phyloP scores from a whole-genome alignment of 2,329 filamentous ascomycete species.

The Diplocarpon mali region DNA sequence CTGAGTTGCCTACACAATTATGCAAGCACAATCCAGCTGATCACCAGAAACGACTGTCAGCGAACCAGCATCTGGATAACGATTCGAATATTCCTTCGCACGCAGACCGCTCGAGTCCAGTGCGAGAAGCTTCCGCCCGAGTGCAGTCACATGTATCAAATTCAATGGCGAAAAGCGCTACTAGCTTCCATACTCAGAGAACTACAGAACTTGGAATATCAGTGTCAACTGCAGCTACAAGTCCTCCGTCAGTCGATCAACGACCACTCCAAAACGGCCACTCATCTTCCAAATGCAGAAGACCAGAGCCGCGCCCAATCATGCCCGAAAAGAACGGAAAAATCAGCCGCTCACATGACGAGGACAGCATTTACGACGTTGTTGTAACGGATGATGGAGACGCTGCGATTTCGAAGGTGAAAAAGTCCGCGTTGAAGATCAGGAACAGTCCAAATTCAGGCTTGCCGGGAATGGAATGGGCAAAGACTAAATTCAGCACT shows the following conservation, averaged over 20 bases:
- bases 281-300: slow-evolving; percentile 2
- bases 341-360: slow-evolving; percentile 4
- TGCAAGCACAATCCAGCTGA: slow-evolving; percentile 14
- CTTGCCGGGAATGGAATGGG: slow-evolving; percentile 10
- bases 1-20: not conserved
- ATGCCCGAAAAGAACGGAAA: slow-evolving; percentile 3
- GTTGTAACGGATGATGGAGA: slow-evolving; percentile 20
- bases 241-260: slow-evolving; percentile 16
- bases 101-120: slow-evolving; percentile 8
- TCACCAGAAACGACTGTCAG: slow-evolving; percentile 11
- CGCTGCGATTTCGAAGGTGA: slow-evolving; percentile 7
- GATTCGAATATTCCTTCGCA: slow-evolving; percentile 2
- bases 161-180: slow-evolving; percentile 16
- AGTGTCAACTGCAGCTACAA: slow-evolving; percentile 22
- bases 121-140: slow-evolving; percentile 6
- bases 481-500: slow-evolving; percentile 15
- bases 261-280: slow-evolving; percentile 6
- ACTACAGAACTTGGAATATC: slow-evolving; percentile 19
- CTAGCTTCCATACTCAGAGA: slow-evolving; percentile 21
- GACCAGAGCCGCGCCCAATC: slow-evolving; percentile 2
- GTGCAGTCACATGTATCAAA: slow-evolving; percentile 6
- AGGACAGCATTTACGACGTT: slow-evolving; percentile 21
- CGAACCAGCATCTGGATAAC: slow-evolving; percentile 3
- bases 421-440: slow-evolving; percentile 13
- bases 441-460: slow-evolving; percentile 13